Evolutionary conservation across 176 grass and related monocot genomes (phyloP), one percentile per base, ranked within the genome.

Genomic region (Tuctoria greenei): DNA sequence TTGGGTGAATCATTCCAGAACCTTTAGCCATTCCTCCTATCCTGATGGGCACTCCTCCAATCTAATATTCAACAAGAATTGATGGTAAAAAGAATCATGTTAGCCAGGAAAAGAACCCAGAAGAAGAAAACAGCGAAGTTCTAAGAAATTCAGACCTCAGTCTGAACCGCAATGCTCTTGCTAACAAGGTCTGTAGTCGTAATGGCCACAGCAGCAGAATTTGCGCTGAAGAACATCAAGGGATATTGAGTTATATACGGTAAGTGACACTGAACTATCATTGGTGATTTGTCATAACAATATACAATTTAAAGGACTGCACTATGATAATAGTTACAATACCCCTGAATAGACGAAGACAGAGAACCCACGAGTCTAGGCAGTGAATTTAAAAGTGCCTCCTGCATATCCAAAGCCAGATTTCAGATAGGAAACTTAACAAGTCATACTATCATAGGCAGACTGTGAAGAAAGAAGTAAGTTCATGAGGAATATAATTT

Each of bases 1-100:
- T 98, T 72, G 95, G 95, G 82, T 98, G 91, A 74, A 98, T 98
- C 95, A 98, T 98, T 72, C 95, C 95, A 35, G 95, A 98, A 87
- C 95, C 95, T 88, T 98, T 98, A 52, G 95, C 91, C 86, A 98
- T 98, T 82, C 95, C 95, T 70, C 95, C 95, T 72, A 98, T 82
- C 72, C 77, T 98, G 61, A 98, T 77, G 82, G 91, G 71, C 62
- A 94, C 74, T 84, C 95, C 95, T 84, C 91, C 84, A 76, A 98
- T 84, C 95, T 98, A 91, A 31, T 73, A 42, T 71, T 76, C 40
- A 82, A 83, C 50, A 85, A 51, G 34, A 71, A 56, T 54, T 67
- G 71, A 43, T 43, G 5, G 49, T 36, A 60, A 56, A 24, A 71
- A 75, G 84, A 8, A 55, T 14, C 54, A 78, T 44, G 55, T 46